Conservation (phyloP, 1,284 basidiomycete genomes). For the Cryptococcus depauperatus region DNA sequence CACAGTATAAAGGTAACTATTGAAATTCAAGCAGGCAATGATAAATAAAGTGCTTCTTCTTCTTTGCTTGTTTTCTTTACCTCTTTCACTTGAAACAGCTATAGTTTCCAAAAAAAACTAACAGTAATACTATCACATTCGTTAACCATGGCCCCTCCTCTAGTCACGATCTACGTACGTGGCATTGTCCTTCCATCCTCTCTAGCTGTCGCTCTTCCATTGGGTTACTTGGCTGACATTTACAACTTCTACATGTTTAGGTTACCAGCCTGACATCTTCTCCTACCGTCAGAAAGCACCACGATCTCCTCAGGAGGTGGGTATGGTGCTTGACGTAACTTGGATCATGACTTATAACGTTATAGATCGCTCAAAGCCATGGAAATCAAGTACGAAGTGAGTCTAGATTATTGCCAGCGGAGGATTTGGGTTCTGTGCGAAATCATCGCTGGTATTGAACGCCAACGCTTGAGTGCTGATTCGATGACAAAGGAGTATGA, state of each 20-base stretch:
- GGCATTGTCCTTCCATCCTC: neutral
- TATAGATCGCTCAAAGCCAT: constrained; percentile 30
- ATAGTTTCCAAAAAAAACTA: no score
- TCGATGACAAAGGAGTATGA: constrained; percentile 25
- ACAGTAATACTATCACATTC: no score
- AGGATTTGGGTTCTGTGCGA: neutral
- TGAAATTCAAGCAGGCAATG: no score
- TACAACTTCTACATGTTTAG: constrained; percentile 11
- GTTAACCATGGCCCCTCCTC: constrained; percentile 15
- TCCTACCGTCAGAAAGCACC: constrained; percentile 38
- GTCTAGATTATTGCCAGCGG: neutral
- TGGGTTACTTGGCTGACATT: neutral
- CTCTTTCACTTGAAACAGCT: no score
- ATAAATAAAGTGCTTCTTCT: no score
- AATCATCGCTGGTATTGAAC: neutral
- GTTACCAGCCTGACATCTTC: constrained; percentile 39
- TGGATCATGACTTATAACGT: neutral
- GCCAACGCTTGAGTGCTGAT: neutral
- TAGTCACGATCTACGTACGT: constrained; percentile 15
- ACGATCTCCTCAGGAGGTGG: constrained; percentile 37
- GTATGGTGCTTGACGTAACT: neutral
- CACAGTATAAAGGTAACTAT: no score
- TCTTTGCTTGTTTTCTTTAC: no score
- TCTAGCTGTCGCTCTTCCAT: neutral
- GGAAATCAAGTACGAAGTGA: constrained; percentile 41